phyloP scores from a whole-genome alignment of 306 rosid species.

The Cyamopsis tetragonoloba region DNA sequence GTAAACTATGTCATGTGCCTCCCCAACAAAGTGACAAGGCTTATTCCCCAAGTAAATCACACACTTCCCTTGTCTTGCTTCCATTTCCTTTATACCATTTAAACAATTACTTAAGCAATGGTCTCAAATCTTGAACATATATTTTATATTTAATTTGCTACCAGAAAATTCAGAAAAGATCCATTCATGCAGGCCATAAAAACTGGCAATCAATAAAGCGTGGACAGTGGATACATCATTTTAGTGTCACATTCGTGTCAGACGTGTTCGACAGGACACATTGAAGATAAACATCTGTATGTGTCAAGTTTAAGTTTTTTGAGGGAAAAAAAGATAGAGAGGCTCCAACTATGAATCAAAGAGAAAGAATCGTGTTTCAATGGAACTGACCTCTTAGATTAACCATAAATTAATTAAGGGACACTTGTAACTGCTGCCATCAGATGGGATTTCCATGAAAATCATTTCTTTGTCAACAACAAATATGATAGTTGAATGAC shows the following conservation, averaged over 20 bases:
- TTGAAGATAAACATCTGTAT: too few species aligned
- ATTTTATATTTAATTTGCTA: background rate
- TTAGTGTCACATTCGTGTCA: too few species aligned
- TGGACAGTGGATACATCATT: background rate
- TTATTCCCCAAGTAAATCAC: background rate
- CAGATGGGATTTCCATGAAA: constrained; percentile 43
- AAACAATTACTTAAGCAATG: background rate
- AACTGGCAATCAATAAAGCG: background rate
- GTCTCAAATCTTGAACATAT: background rate
- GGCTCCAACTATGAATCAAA: background rate
- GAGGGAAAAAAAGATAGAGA: too few species aligned
- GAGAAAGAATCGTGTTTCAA: background rate
- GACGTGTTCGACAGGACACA: too few species aligned
- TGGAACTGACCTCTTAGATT: background rate
- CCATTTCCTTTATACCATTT: background rate
- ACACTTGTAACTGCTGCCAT: constrained; percentile 33
- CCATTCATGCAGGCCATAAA: background rate
- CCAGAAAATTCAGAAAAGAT: background rate
- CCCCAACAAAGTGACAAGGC: too few species aligned
- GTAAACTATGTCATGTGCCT: too few species aligned
- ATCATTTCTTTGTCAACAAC: constrained; percentile 37
- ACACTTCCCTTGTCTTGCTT: background rate
- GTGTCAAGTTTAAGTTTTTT: too few species aligned
- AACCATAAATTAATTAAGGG: background rate
- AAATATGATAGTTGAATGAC: constrained; percentile 19